These are phyloP conservation scores for Saccharum hybrid DNA, from an alignment of 202 grass and related monocot species.

Conservation along the genomic window DNA sequence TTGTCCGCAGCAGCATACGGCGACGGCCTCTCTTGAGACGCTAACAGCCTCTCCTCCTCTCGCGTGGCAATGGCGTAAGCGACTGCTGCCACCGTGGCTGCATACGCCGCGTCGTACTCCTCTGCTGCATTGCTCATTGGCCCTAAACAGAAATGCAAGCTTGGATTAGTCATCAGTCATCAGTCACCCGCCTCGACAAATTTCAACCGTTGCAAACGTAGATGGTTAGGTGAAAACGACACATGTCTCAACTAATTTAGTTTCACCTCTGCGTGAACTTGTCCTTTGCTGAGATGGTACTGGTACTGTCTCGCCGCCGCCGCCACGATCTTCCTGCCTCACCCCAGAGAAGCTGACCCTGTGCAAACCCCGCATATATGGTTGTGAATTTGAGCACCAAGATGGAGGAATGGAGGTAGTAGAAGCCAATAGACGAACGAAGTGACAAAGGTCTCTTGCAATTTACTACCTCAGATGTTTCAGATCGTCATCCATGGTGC, in stretches of 20 bases:
- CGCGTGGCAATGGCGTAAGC: conserved; percentile 57
- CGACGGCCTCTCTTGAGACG: not conserved
- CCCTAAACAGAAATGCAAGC: not conserved
- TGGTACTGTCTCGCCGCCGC: not conserved
- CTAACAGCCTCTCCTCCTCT: conserved; percentile 40
- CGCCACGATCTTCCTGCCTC: conserved; percentile 37
- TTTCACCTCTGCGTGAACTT: conserved; percentile 28
- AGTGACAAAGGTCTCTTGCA: not conserved
- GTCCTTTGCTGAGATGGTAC: conserved; percentile 19
- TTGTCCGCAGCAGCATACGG: not conserved
- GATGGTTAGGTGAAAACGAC: not conserved
- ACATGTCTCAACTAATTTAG: not conserved
- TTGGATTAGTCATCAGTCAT: not conserved
- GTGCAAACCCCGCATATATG: not conserved
- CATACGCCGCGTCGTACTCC: conserved; percentile 51
- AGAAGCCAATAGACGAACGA: not conserved
- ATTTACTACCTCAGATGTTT: conserved; percentile 55
- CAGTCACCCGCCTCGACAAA: not conserved
- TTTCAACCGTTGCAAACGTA: too few relatives aligned
- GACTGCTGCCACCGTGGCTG: conserved; percentile 63
- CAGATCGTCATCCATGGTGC: conserved; percentile 41
- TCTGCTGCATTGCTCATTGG: conserved; percentile 17
- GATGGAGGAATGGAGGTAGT: not conserved
- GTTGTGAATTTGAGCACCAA: not conserved
- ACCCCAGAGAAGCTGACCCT: conserved; percentile 54